Evolutionary conservation across 202 grass and related monocot species (phyloP), one percentile per base, ranked within the genome.

Genomic region (Zizania palustris): DNA sequence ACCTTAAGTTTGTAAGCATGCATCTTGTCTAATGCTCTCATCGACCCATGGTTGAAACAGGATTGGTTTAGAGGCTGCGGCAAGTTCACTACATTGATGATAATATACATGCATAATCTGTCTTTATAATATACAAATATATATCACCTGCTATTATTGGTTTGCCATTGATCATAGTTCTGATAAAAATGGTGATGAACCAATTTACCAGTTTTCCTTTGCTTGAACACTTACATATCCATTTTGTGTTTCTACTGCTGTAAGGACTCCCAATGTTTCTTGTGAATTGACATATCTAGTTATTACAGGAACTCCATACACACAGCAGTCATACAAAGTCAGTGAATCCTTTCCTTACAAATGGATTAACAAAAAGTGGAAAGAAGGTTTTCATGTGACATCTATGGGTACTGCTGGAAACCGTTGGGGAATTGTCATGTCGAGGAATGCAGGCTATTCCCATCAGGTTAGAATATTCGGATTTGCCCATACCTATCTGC

Each of bases 291-390:
- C 28, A 28, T 28, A 28, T 50, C 15, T 49, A 70, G 33, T 74
- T 76, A 72, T 49, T 87, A 54, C 85, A 92, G 92, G 89, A 65
- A 92, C 89, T 59, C 53, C 82, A 0, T 96, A 86, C 67, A 92
- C 92, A 37, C 93, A 97, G 50, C 93, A 97, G 60, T 90, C 93
- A 11, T 97, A 93, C 74, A 97, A 97, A 90, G 93, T 97, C 68
- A 91, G 93, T 42, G 88, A 93, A 82, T 87, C 88, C 57, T 97
- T 97, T 87, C 93, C 93, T 80, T 93, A 90, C 65, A 97, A 97
- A 71, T 97, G 93, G 93, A 97, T 97, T 79, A 97, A 90, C 74
- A 93, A 91, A 61, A 97, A 97, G 63, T 97, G 93, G 93, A 97
- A 89, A 79, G 93, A 97, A 93, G 90, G 93, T 49, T 97, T 93